phyloP scores from a whole-genome alignment of 2,329 filamentous ascomycete species.

The Fusarium goolgardi region DNA sequence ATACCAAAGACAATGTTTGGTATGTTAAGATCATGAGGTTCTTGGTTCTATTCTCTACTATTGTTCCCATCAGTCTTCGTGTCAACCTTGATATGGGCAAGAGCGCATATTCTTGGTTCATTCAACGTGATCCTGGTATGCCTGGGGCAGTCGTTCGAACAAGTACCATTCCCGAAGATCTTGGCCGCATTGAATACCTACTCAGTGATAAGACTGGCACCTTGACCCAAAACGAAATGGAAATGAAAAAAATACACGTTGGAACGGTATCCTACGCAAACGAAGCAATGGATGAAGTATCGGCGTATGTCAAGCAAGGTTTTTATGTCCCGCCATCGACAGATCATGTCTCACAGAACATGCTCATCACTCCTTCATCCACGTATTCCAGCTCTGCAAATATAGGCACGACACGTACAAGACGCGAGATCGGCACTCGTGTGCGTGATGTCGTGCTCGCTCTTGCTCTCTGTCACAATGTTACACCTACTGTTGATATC shows the following conservation, averaged over 20 bases:
- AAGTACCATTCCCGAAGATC: constrained; percentile 95
- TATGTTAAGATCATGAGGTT: constrained; percentile 99
- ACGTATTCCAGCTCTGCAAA: constrained; percentile 71
- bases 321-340: constrained; percentile 70
- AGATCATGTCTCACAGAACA: constrained; percentile 57
- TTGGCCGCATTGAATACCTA: constrained; percentile 95
- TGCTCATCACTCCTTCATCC: constrained; percentile 81
- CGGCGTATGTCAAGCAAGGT: constrained; percentile 84
- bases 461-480: constrained; percentile 94
- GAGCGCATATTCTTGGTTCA: constrained; percentile 94
- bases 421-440: constrained; percentile 91
- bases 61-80: constrained; percentile 94
- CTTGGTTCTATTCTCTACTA: constrained; percentile 97
- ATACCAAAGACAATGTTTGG: constrained; percentile 76
- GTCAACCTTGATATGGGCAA: constrained; percentile 99
- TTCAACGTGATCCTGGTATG: constrained; percentile 90
- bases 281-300: constrained; percentile 98
- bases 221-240: constrained; percentile 97
- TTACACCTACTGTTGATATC: constrained; percentile 85
- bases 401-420: constrained; percentile 78
- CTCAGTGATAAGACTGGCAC: constrained; percentile 99
- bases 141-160: constrained; percentile 93
- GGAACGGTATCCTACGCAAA: constrained; percentile 98
- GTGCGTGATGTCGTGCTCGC: constrained; percentile 94
- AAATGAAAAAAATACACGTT: constrained; percentile 98